A percentile compares a stretch with the other conserved stretches of the same genome.
Evolutionary conservation across 192 early-diverging fungal genomes (phyloP).

Genomic region (Gorgonomyces haynaldii): DNA sequence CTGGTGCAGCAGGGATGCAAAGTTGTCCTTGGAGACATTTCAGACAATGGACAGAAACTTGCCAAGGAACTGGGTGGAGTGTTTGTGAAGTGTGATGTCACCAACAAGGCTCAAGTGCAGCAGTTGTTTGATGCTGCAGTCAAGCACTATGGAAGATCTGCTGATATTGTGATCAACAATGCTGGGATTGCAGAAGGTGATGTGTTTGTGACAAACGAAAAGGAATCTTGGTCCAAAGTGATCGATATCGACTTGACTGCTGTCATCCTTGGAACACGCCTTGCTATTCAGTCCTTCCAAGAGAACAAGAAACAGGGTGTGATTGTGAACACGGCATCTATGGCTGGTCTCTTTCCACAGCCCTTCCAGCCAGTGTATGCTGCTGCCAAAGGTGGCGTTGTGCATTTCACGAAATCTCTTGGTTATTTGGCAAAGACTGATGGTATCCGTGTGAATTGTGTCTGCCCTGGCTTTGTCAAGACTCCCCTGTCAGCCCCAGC

Average conservation of each 20-base stretch:
- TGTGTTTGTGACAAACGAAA: constrained; percentile 14
- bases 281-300: constrained; percentile 50
- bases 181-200: constrained; percentile 27
- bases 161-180: constrained; percentile 32
- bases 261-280: constrained; percentile 62
- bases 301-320: constrained; percentile 43
- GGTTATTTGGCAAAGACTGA: constrained; percentile 13
- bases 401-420: constrained; percentile 35
- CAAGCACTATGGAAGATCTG: constrained; percentile 41
- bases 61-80: background rate
- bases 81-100: constrained; percentile 49
- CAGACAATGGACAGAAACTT: background rate
- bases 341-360: constrained; percentile 48
- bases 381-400: constrained; percentile 64
- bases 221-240: constrained; percentile 34
- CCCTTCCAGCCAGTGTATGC: constrained; percentile 54
- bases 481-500: constrained; percentile 5
- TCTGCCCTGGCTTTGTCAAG: constrained; percentile 24
- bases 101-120: constrained; percentile 54
- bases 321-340: constrained; percentile 65
- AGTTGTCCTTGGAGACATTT: constrained; percentile 4
- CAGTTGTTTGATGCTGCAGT: constrained; percentile 46
- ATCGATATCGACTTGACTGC: constrained; percentile 68
- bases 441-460: constrained; percentile 24
- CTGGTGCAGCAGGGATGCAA: constrained; percentile 39